Evolutionary conservation across 2,329 filamentous ascomycete species (phyloP), one percentile per base, ranked within the genome.

Genomic region (Arthrobotrys megalospora): DNA sequence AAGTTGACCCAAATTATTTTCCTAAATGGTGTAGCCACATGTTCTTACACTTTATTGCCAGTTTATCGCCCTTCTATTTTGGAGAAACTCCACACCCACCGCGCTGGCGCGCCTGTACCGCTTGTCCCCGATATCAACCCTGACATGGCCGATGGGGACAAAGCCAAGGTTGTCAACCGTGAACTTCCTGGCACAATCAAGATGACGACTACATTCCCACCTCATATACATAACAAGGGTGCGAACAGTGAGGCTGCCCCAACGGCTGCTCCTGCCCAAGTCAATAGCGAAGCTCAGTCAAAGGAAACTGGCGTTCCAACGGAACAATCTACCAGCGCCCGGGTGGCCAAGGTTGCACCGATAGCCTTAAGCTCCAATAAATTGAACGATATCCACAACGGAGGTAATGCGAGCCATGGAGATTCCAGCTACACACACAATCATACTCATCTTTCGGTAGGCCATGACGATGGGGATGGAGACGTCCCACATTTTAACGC

Each of bases 61-160:
- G 72, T 14, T 10, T 77, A 71, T 36, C 48, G 43, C 1, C 12
- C 50, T 14, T 71, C 66, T 16, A 41, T 6, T 10, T 14, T 62
- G 16, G 34, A 52, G 21, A 28, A 50, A 0, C 28, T 19, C 6
- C 73, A 77, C 45, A 77, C 73, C 3, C 73, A 77, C 24, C 36
- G 16, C 2, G 43, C 36, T 8, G 60, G 60, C 28, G 60, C 41
- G 6, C 71, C 53, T 10, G 10, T 52, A 14, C 73, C 73, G 6
- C 63, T 77, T 16, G 66, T 50, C 8, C 73, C 73, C 3, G 52
- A 60, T 41, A 77, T 77, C 34, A 77, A 77, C 24, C 60, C 66
- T 3, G 50, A 43, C 5, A 34, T 76, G 28, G 12, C 36, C 8
- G 53, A 52, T 41, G 24, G 32, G 32, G 32, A 36, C 32, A 28